phyloP scores from a whole-genome alignment of 2,329 filamentous ascomycete species.

The Cercospora berteroae region DNA sequence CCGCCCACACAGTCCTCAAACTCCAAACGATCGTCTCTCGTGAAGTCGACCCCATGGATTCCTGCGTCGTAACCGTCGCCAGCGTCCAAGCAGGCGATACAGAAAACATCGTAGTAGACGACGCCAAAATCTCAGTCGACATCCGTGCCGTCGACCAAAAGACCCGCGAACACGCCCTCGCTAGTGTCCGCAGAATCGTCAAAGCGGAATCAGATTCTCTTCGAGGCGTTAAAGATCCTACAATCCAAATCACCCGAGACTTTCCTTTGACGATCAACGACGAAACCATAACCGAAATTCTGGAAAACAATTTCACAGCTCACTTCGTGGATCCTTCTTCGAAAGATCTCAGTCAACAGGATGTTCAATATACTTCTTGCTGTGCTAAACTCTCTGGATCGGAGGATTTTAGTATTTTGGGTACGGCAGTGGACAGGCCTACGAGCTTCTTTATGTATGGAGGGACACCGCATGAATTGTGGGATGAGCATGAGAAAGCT shows the following conservation, averaged over 20 bases:
- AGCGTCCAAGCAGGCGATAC: conserved; percentile 58
- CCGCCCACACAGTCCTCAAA: conserved; percentile 55
- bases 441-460: conserved; percentile 59
- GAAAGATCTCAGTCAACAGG: conserved; percentile 25
- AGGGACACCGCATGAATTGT: conserved; percentile 50
- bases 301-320: conserved; percentile 46
- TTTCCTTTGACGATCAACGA: conserved; percentile 57
- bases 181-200: conserved; percentile 54
- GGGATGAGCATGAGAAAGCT: conserved; percentile 50
- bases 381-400: conserved; percentile 47
- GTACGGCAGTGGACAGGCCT: conserved; percentile 50
- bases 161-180: conserved; percentile 50
- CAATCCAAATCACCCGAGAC: conserved; percentile 42
- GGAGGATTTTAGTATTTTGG: conserved; percentile 61
- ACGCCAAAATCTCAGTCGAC: conserved; percentile 56
- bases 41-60: conserved; percentile 54
- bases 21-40: conserved; percentile 60
- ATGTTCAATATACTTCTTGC: conserved; percentile 38
- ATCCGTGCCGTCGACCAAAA: conserved; percentile 50
- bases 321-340: conserved; percentile 43
- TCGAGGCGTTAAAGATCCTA: conserved; percentile 46
- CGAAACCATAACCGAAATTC: conserved; percentile 40
- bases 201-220: conserved; percentile 55
- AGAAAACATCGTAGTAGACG: conserved; percentile 60
- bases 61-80: conserved; percentile 59